phyloP scores from a whole-genome alignment of 768 basidiomycete genomes.

The Paxillus involutus region DNA sequence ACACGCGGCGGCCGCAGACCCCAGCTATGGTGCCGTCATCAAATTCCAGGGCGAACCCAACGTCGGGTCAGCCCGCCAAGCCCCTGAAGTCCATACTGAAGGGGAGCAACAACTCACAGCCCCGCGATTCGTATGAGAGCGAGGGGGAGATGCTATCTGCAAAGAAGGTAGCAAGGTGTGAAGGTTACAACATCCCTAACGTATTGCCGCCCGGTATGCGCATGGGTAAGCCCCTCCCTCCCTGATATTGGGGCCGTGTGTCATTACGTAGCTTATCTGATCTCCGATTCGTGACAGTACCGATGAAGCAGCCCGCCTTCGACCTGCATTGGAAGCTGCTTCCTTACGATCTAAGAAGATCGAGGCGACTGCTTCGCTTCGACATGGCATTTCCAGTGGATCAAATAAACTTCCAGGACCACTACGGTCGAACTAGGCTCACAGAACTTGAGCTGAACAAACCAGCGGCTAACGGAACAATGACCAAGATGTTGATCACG shows the following conservation, averaged over 20 bases:
- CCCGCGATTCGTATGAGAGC: constrained; percentile 29
- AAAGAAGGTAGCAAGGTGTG: constrained; percentile 20
- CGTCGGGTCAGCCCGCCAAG: constrained; percentile 18
- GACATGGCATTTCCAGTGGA: constrained; percentile 49
- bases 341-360: constrained; percentile 34
- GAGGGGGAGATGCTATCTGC: constrained; percentile 23
- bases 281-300: constrained; percentile 25
- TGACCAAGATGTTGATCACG: constrained; percentile 51
- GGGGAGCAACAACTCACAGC: constrained; percentile 14
- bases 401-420: constrained; percentile 23
- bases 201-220: constrained; percentile 23
- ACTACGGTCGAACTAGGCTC: constrained; percentile 24
- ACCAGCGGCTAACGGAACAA: constrained; percentile 40
- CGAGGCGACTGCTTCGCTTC: constrained; percentile 44
- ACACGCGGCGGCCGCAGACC: constrained; percentile 18
- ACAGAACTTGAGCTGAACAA: constrained; percentile 41
- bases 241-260: constrained; percentile 2
- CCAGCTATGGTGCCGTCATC: constrained; percentile 15
- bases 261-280: constrained; percentile 31
- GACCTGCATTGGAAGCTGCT: constrained; percentile 51
- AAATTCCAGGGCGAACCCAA: constrained; percentile 17
- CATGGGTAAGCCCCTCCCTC: constrained; percentile 21
- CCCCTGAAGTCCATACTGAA: constrained; percentile 33
- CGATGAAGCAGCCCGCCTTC: constrained; percentile 40
- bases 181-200: constrained; percentile 20